Base-by-base conservation (phyloP, 2,329 filamentous ascomycete genomes). In the Aspergillus neotritici region DNA sequence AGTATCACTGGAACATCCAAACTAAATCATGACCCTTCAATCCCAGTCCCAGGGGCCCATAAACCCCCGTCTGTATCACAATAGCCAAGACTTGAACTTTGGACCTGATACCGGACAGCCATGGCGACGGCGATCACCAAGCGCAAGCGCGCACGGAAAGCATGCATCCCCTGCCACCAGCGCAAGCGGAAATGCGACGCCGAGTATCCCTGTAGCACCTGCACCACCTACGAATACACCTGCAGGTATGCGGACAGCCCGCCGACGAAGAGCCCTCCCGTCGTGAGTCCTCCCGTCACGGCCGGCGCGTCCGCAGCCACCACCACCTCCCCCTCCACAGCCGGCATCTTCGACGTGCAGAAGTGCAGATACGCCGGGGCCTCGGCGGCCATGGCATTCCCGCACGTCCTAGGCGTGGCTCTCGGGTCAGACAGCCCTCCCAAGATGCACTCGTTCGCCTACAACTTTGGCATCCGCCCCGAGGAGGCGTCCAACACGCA, bases 141-240 rank as follows among this genome's bases (percentile, higher is more conserved):
- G 44, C 58, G 60, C 36, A 62, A 59, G 49, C 60, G 60, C 17
- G 56, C 50, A 1, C 52, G 44, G 32, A 62, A 61, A 31, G 58
- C 60, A 47, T 63, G 60, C 38, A 55, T 57, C 12, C 58, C 60
- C 3, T 62, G 60, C 40, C 60, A 62, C 21, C 53, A 62, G 53
- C 59, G 59, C 37, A 63, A 62, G 49, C 57, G 59, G n/a, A 62
- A 61, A 58, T 62, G 60, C 40, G 57, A 62, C 38, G 41, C 15
- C 4, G 35, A n/a, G 29, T 56, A 59, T 50, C 60, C 60, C n/a
- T 63, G 60, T 43, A 43, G 46, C 37, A 60, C 46, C 51, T 63
- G 60, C 47, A 50, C 52, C 38, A 59, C 49, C 6, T 62, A 61
- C 35, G 48, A 25, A 37, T 63, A 63, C 25, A 43, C 49, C 40